Conservation (phyloP, 2,329 filamentous ascomycete genomes). For the Rutstroemia sp. region DNA sequence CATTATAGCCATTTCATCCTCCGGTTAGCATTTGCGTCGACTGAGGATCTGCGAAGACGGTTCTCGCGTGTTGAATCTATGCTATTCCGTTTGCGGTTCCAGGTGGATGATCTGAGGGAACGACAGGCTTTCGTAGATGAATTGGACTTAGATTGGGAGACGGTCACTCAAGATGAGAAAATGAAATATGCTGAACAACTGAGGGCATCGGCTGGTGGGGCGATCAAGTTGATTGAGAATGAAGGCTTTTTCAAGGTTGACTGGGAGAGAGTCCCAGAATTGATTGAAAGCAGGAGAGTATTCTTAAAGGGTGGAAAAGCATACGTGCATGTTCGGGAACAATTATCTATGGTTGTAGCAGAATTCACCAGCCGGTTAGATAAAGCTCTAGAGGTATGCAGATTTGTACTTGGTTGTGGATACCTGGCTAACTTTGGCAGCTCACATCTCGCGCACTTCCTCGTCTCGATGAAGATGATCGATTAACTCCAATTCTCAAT, state of each 20-base stretch:
- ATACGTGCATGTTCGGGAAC: constrained; percentile 81
- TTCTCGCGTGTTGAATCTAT: constrained; percentile 83
- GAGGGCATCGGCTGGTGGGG: constrained; percentile 27
- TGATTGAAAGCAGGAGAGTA: constrained; percentile 74
- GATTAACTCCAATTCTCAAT: constrained; percentile 65
- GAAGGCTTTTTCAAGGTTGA: constrained; percentile 95
- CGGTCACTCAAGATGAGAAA: constrained; percentile 74
- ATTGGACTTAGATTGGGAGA: constrained; percentile 78
- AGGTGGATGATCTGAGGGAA: constrained; percentile 68
- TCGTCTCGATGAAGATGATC: constrained; percentile 91
- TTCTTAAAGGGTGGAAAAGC: constrained; percentile 76
- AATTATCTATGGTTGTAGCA: constrained; percentile 79
- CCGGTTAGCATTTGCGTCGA: constrained; percentile 82
- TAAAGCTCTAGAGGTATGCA: constrained; percentile 67
- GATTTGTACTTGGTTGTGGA: not conserved
- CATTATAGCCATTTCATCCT: constrained; percentile 98
- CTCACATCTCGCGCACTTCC: constrained; percentile 86
- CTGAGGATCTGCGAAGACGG: constrained; percentile 79
- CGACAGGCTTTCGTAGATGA: constrained; percentile 67
- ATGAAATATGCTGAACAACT: constrained; percentile 30
- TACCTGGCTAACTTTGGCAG: constrained; percentile 33
- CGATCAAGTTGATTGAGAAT: constrained; percentile 52
- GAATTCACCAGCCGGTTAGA: constrained; percentile 80
- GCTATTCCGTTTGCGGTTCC: constrained; percentile 78
- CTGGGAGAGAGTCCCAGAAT: constrained; percentile 85